Conservation (phyloP, 2,329 filamentous ascomycete genomes). For the Xylaria sp. region DNA sequence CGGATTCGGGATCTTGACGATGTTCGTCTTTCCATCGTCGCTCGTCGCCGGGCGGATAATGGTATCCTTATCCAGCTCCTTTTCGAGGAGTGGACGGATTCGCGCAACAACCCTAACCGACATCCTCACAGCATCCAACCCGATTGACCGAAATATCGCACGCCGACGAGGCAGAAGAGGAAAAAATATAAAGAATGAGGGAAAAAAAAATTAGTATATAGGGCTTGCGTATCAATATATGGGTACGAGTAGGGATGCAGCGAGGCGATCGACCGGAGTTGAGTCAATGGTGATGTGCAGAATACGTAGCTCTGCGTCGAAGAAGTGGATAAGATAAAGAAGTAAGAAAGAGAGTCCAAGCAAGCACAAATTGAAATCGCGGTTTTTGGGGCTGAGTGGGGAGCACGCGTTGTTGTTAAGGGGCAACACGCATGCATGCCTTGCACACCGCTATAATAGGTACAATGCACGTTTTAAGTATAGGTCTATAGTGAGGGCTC, state of each 20-base stretch:
- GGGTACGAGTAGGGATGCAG: background rate
- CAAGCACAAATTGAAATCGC: background rate
- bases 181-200: background rate
- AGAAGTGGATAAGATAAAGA: background rate
- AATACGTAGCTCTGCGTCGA: background rate
- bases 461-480: no score
- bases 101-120: constrained; percentile 82
- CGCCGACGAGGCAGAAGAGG: no score
- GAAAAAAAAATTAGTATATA: background rate
- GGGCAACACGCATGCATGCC: background rate
- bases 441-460: background rate
- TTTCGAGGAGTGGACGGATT: constrained; percentile 79
- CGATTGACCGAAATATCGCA: no score
- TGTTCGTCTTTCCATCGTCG: constrained; percentile 55
- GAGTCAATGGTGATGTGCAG: background rate
- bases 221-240: background rate
- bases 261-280: constrained; percentile 1
- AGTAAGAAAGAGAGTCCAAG: background rate
- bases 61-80: constrained; percentile 79
- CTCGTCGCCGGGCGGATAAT: constrained; percentile 68
- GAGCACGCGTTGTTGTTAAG: background rate
- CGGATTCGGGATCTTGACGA: constrained; percentile 87
- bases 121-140: constrained; percentile 37
- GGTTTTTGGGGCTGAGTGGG: background rate
- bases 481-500: no score